These are phyloP conservation scores for Linnemannia hyalina DNA, from an alignment of 192 early-diverging fungal species.

Conservation along the genomic window DNA sequence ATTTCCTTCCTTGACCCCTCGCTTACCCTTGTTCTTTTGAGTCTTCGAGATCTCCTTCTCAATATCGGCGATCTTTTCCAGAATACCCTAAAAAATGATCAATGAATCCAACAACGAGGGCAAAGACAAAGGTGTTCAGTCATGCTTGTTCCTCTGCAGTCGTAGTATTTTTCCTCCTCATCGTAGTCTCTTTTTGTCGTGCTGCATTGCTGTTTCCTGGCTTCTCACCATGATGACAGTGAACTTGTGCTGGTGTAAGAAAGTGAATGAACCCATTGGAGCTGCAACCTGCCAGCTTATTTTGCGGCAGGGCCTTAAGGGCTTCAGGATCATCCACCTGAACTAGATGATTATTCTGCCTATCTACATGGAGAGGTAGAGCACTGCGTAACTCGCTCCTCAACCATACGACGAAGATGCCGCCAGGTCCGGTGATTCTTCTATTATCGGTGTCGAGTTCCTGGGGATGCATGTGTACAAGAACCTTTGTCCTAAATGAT, in stretches of 20 bases:
- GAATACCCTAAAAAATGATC: constrained; percentile 69
- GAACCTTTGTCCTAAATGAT: neutral
- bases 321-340: too few species aligned
- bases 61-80: constrained; percentile 93
- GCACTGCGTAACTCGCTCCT: too few species aligned
- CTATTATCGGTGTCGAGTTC: too few species aligned
- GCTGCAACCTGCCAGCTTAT: neutral
- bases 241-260: neutral
- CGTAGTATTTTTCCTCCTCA: too few species aligned
- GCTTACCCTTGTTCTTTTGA: constrained; percentile 97
- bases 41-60: constrained; percentile 92
- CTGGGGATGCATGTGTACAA: too few species aligned
- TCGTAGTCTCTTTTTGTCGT: neutral
- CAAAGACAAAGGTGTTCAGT: neutral
- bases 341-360: too few species aligned
- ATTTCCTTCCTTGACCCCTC: neutral
- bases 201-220: neutral
- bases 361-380: too few species aligned
- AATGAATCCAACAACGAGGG: neutral
- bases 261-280: constrained; percentile 14
- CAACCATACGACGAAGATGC: too few species aligned
- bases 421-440: too few species aligned
- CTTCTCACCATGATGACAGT: constrained; percentile 38
- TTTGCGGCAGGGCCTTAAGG: neutral
- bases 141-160: neutral